Base-by-base conservation (phyloP, 768 basidiomycete species). In the Mycena metata region DNA sequence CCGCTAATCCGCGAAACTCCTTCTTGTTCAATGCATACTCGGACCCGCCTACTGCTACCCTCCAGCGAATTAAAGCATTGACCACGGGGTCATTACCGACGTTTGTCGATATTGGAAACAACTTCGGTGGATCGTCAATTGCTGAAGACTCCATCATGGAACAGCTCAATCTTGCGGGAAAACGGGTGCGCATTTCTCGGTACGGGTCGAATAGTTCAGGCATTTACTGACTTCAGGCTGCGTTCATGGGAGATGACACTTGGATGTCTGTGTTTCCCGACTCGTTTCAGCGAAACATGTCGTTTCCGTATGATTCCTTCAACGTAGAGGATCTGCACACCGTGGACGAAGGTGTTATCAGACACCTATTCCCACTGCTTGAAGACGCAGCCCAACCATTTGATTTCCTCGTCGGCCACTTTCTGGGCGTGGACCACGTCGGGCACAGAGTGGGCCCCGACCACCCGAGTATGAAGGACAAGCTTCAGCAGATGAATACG, bases 291-390 rank as follows among this genome's bases (percentile, higher is more conserved):
- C 78, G 82, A 16, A 90, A 93, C 74, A 89, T 93, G 84, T 85
- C 91, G 1, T 92, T 89, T 75, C 91, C 96, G 0, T 99, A 90
- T 76, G 96, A 98, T 79, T 98, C 96, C 0, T 99, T 99, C 85
- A 96, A 99, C 78, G 98, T 99, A 66, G 98, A 99, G 78, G 98
- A 99, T 77, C 85, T 99, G 4, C 96, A 99, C 75, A 92, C 95
- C 0, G 98, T 99, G 52, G 98, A 99, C 74, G 84, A 92, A 58
- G 97, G 97, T 10, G 96, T 99, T 63, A 91, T 93, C 42, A 74
- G 82, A 13, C 91, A 98, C 73, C 83, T 99, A 6, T 90, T 96
- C 71, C 95, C 95, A 0, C 85, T 96, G 23, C 84, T 99, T 6
- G 81, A 85, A 58, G 79, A 86, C 43, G 65, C 75, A 19, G 78